Base-by-base conservation (phyloP, 73 alveolate species). In the Symbiodinium natans region DNA sequence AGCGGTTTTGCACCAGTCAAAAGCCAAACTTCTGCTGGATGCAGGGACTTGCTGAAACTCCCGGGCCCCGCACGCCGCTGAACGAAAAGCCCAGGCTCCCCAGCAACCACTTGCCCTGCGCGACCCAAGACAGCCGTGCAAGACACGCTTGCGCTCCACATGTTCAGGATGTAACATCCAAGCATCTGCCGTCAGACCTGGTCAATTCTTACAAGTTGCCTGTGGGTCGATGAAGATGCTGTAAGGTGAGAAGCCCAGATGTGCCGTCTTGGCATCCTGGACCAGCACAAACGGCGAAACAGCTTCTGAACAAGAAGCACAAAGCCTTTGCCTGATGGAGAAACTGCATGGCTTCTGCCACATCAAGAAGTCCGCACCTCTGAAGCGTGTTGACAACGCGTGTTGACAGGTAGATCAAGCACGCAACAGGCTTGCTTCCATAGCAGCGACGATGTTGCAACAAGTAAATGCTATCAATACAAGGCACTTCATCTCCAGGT, bases 191-290 rank as follows among this genome's bases (percentile, higher is more conserved):
- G 63, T 48, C 63, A 8, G 23, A 48, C 17, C 17, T 48, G 23
- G 17, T 17, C 63, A 48, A 48, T 17, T 17, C 17, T 8, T 10
- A 48, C 63, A 48, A 17, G 63, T 48, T 7, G 97, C 97, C 97
- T 90, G 98, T 9, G 98, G 98, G 52, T 92, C 98, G 31, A 92
- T 92, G 92, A 92, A 92, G 54, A 92, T 80, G 98, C 92, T 80
- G 92, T 92, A 80, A 40, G 98, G 98, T 29, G 92, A 77, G 82
- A 92, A 92, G 98, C 92, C 92, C 52, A 92, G 41, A 42, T 92
- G 98, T 41, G 98, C 98, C 34, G 98, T 92, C 92, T 92, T 92
- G 83, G 98, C 98, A 41, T 90, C 97, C 97, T 90, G 86, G n/a
- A n/a, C n/a, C n/a, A n/a, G n/a, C n/a, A n/a, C n/a, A n/a, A 46